phyloP scores from a whole-genome alignment of 345 rosid species.

The Gossypioides kirkii region DNA sequence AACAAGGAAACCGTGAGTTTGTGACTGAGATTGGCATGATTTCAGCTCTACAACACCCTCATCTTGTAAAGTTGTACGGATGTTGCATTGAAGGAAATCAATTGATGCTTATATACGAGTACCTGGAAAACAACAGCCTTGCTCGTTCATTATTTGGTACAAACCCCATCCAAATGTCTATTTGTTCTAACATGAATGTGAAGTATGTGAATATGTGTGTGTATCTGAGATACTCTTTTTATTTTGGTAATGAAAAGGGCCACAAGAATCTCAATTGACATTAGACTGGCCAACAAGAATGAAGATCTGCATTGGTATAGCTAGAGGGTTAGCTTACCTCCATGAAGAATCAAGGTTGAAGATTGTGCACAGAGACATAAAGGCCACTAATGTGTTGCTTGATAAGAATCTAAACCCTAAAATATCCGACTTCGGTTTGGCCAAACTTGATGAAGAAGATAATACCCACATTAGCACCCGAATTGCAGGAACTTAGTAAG shows the following conservation, averaged over 20 bases:
- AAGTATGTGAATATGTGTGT: neutral
- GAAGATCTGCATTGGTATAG: constrained; percentile 48
- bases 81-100: constrained; percentile 8
- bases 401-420: constrained; percentile 41
- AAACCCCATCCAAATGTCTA: neutral
- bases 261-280: constrained; percentile 17
- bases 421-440: constrained; percentile 54
- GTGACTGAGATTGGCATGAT: constrained; percentile 4
- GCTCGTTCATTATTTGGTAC: constrained; percentile 26
- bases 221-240: neutral
- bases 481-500: constrained; percentile 53
- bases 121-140: constrained; percentile 8
- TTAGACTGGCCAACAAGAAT: constrained; percentile 42
- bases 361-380: constrained; percentile 54
- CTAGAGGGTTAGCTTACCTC: constrained; percentile 52
- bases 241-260: constrained; percentile 13
- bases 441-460: constrained; percentile 45
- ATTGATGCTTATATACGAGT: neutral
- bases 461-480: constrained; percentile 42
- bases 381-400: constrained; percentile 43
- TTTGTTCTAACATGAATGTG: neutral
- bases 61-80: neutral
- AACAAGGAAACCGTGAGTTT: constrained; percentile 9
- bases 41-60: constrained; percentile 7
- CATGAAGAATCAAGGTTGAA: constrained; percentile 48